Evolutionary conservation across 495 filamentous ascomycete genomes (phyloP).

Genomic region (Aspergillus nanangensis): DNA sequence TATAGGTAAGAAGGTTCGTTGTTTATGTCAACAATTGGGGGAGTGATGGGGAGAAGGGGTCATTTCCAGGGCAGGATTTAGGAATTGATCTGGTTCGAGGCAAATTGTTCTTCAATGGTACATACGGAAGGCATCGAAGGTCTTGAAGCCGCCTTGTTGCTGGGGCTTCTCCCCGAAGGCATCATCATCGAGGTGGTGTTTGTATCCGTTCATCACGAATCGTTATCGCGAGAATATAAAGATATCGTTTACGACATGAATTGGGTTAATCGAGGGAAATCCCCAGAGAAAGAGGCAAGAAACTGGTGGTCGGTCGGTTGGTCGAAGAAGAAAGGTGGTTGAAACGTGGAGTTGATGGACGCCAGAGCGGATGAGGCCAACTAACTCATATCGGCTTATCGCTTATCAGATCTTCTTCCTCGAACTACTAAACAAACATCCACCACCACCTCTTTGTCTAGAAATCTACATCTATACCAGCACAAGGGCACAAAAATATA

Average conservation of each 20-base stretch:
- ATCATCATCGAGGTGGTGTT: slow-evolving; percentile 69
- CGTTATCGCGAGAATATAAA: slow-evolving; percentile 5
- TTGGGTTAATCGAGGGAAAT: slow-evolving; percentile 1
- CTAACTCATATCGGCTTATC: slow-evolving; percentile 18
- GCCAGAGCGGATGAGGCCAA: slow-evolving; percentile 35
- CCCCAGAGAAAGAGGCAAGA: slow-evolving; percentile 2
- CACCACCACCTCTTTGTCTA: too few species aligned
- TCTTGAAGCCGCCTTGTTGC: slow-evolving; percentile 58
- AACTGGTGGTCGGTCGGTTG: too few species aligned
- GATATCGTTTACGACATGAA: slow-evolving; percentile 24
- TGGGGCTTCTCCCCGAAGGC: slow-evolving; percentile 69
- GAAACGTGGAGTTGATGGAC: slow-evolving; percentile 12
- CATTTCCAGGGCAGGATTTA: too few species aligned
- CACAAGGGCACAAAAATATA: too few species aligned
- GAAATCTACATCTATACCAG: too few species aligned
- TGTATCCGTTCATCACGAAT: slow-evolving; percentile 64
- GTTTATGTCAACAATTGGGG: not conserved
- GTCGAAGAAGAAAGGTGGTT: not conserved
- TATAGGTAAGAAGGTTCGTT: slow-evolving; percentile 2
- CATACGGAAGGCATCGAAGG: slow-evolving; percentile 97
- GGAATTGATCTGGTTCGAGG: too few species aligned
- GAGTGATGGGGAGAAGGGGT: not conserved
- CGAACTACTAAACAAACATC: too few species aligned
- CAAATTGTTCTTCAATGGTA: too few species aligned
- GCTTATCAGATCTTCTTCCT: not conserved